Conservation (phyloP, 768 basidiomycete species). For the Lentinula sp. region DNA sequence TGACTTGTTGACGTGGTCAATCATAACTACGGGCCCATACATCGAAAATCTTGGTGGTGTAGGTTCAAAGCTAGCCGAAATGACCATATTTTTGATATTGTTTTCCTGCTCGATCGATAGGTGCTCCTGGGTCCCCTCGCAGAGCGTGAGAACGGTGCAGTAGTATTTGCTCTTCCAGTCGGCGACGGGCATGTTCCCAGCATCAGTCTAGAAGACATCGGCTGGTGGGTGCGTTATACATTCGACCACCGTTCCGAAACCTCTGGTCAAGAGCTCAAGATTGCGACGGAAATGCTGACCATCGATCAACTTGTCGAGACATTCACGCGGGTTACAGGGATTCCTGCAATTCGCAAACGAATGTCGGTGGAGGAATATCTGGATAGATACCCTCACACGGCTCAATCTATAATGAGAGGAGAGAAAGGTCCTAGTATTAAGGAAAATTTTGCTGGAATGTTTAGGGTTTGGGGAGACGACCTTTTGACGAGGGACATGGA, state of each 20-base stretch:
- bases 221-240: slow-evolving; percentile 33
- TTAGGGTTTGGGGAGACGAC: slow-evolving; percentile 36
- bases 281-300: slow-evolving; percentile 30
- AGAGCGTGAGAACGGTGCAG: slow-evolving; percentile 29
- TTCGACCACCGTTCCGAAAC: slow-evolving; percentile 28
- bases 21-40: slow-evolving; percentile 32
- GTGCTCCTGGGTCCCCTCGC: slow-evolving; percentile 27
- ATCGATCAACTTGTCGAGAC: slow-evolving; percentile 30
- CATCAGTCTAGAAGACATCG: slow-evolving; percentile 32
- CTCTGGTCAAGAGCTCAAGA: slow-evolving; percentile 27
- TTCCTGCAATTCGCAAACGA: slow-evolving; percentile 25
- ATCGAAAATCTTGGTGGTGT: slow-evolving; percentile 36
- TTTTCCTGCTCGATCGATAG: slow-evolving; percentile 8
- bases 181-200: slow-evolving; percentile 29
- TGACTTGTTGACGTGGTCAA: slow-evolving; percentile 25
- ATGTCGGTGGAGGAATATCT: slow-evolving; percentile 28
- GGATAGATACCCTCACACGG: slow-evolving; percentile 17
- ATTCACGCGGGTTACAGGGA: slow-evolving; percentile 31
- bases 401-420: slow-evolving; percentile 24
- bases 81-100: not conserved
- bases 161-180: slow-evolving; percentile 31
- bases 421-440: slow-evolving; percentile 23
- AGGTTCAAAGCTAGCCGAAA: slow-evolving; percentile 5
- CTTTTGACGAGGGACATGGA: slow-evolving; percentile 36
- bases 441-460: slow-evolving; percentile 38